phyloP scores from a whole-genome alignment of 2,329 filamentous ascomycete genomes.

The Bimuria novae-zelandiae region DNA sequence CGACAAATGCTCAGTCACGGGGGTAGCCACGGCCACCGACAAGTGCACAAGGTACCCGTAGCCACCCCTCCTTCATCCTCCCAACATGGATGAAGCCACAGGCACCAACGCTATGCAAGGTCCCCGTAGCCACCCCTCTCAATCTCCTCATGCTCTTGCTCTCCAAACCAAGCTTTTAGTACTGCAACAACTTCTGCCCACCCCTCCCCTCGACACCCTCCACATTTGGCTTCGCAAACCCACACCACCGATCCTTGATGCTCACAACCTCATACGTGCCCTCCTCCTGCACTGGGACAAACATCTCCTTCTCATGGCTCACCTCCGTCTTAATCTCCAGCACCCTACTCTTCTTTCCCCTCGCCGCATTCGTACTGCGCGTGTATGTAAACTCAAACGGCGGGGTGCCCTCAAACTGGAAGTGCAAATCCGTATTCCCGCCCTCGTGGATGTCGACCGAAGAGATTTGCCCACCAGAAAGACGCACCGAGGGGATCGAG shows the following conservation, averaged over 20 bases:
- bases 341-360: constrained; percentile 63
- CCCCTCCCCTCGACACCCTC: constrained; percentile 45
- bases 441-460: constrained; percentile 96
- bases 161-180: constrained; percentile 20
- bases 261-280: constrained; percentile 97
- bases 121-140: not conserved
- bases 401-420: constrained; percentile 93
- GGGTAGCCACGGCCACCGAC: too few species aligned
- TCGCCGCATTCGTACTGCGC: constrained; percentile 80
- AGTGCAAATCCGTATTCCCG: constrained; percentile 87
- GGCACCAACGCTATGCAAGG: not conserved
- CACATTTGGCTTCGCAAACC: constrained; percentile 73
- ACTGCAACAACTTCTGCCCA: constrained; percentile 48
- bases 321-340: constrained; percentile 90
- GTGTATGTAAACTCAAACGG: constrained; percentile 99
- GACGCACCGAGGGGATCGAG: constrained; percentile 86
- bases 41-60: constrained; percentile 5
- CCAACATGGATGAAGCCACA: not conserved
- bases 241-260: constrained; percentile 91
- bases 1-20: too few species aligned
- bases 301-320: constrained; percentile 79
- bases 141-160: not conserved
- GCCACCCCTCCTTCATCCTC: too few species aligned
- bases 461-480: constrained; percentile 80
- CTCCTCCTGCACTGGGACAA: constrained; percentile 84